Conservation (phyloP, 805 yeast genomes). For the Suhomyces pyralidae region DNA sequence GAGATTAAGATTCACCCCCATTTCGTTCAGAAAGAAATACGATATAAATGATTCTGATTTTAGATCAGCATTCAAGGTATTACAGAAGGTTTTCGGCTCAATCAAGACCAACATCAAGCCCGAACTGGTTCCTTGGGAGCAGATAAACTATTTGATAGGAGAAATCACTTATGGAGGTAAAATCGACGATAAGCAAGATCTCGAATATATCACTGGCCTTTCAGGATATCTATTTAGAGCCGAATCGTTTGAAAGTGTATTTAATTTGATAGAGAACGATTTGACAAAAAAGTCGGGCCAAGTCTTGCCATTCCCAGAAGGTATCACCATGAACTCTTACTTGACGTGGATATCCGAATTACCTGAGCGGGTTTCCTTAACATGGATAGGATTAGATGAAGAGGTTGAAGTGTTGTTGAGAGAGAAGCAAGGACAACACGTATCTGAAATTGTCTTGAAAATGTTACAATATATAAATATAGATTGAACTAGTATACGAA, state of each 20-base stretch:
- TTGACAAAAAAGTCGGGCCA: constrained; percentile 12
- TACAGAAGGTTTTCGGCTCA: constrained; percentile 39
- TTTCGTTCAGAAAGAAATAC: constrained; percentile 58
- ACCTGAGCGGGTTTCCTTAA: constrained; percentile 52
- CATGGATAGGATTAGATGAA: constrained; percentile 51
- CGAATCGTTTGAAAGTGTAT: constrained; percentile 40
- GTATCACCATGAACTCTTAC: constrained; percentile 31
- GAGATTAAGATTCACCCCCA: constrained; percentile 55
- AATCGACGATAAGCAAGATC: constrained; percentile 43
- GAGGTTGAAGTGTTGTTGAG: constrained; percentile 38
- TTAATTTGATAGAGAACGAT: constrained; percentile 37
- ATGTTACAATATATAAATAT: not conserved
- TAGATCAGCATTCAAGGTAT: constrained; percentile 42
- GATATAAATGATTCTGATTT: constrained; percentile 78
- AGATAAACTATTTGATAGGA: constrained; percentile 47
- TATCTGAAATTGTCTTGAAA: constrained; percentile 6
- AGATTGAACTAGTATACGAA: not conserved
- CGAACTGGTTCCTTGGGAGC: constrained; percentile 50
- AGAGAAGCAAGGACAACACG: constrained; percentile 17
- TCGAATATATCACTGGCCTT: constrained; percentile 28
- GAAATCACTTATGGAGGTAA: constrained; percentile 68
- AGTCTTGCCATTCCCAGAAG: constrained; percentile 48
- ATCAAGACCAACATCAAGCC: constrained; percentile 11
- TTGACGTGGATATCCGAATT: constrained; percentile 49
- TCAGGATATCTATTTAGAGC: constrained; percentile 37